These are phyloP conservation scores for Populus trichocarpa DNA, from an alignment of 441 rosid species.

Conservation along the genomic window DNA sequence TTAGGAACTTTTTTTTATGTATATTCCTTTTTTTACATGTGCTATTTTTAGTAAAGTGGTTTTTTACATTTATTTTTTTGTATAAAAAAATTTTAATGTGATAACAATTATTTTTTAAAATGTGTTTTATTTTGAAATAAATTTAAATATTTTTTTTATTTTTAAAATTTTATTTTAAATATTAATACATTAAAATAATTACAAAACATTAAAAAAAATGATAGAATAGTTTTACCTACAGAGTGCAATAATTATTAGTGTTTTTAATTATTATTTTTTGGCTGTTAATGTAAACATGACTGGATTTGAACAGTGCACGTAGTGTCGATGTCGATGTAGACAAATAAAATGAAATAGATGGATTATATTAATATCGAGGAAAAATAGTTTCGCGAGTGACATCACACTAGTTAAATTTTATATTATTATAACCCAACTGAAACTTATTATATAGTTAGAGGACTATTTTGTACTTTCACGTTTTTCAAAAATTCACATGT, in stretches of 20 bases:
- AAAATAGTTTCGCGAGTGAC: background rate
- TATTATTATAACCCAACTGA: background rate
- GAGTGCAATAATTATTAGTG: background rate
- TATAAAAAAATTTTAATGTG: no score
- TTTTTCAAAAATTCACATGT: background rate
- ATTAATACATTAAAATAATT: no score
- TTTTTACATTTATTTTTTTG: no score
- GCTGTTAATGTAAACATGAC: background rate
- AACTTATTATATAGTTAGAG: background rate
- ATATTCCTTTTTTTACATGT: no score
- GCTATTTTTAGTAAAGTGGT: no score
- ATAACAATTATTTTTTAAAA: no score
- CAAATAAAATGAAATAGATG: background rate
- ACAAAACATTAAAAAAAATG: no score
- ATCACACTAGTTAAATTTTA: background rate
- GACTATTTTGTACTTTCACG: background rate
- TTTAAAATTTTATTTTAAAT: no score
- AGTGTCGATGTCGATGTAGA: background rate
- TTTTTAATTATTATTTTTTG: no score
- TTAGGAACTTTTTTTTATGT: no score
- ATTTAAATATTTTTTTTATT: no score
- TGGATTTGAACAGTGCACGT: background rate
- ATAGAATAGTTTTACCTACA: background rate
- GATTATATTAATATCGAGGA: background rate
- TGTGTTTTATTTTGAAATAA: fast-evolving